These are phyloP conservation scores for Lolium rigidum DNA, from an alignment of 176 grass and related monocot species.

Conservation along the genomic window DNA sequence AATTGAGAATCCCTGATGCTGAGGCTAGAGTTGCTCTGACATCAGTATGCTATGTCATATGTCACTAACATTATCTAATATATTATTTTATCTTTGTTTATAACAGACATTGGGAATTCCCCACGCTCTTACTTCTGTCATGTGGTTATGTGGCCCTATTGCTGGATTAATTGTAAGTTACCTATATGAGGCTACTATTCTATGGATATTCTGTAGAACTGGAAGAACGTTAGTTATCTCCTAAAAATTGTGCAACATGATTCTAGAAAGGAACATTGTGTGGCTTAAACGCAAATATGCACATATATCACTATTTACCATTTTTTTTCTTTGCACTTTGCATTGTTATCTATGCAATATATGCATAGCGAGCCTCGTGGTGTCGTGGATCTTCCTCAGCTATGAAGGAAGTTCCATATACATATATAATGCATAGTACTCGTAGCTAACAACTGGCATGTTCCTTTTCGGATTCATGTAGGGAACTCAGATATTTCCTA, in stretches of 20 bases:
- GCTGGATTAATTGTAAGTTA: constrained; percentile 86
- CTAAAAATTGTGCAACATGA: neutral
- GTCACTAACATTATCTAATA: neutral
- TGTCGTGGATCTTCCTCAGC: neutral
- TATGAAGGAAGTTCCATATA: neutral
- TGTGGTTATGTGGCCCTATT: constrained; percentile 87
- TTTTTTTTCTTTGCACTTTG: neutral
- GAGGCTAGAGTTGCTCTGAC: no score
- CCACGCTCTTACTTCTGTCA: constrained; percentile 74
- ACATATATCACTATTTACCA: neutral
- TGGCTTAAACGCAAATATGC: neutral
- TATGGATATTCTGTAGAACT: neutral
- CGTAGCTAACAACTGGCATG: neutral
- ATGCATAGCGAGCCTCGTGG: neutral
- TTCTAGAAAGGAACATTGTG: neutral
- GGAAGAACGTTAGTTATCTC: neutral
- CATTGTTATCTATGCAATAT: neutral
- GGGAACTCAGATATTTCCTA: no score
- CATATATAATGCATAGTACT: neutral
- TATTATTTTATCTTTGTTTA: neutral
- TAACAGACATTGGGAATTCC: constrained; percentile 76
- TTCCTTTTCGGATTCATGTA: neutral
- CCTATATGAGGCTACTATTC: neutral
- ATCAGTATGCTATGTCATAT: neutral
- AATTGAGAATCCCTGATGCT: no score